Evolutionary conservation across 129 eudicot species (phyloP), one percentile per base, ranked within the genome.

Genomic region (Arctium lappa): DNA sequence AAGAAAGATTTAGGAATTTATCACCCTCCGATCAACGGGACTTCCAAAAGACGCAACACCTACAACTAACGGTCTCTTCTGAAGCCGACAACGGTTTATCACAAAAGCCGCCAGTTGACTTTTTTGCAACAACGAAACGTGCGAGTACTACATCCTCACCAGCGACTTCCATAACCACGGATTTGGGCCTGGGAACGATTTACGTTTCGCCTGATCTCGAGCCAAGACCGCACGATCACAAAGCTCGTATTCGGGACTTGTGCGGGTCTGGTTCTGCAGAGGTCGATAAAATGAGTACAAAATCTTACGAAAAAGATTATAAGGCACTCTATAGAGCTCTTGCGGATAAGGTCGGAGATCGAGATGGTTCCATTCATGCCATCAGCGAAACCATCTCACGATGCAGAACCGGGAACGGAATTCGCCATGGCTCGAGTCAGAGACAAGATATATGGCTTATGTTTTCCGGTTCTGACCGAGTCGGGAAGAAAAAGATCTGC

Each of bases 131-230:
- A 70, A 29, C 42, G 48, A 74, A 63, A 62, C 70, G 53, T 48
- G 39, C 48, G 44, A 32, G 79, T 27, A 79, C 85, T 16, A 71
- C 88, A 69, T 72, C 87, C 31, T 71, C 89, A 44, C 80, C 92
- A 37, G 31, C 79, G 32, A 75, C 78, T 78, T 88, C 93, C 69
- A 95, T 93, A 53, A 86, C 94, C 53, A 95, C 99, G 31, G 92
- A 95, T 81, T 83, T 95, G 85, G 93, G 97, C 82, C 86, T 93
- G n/a, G 94, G 98, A 82, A 87, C 94, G 5, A 62, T 90, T 36
- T 85, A 76, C 78, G 89, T 85, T 18, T 66, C 86, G 56, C 50
- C 80, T n/a, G 81, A 44, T 53, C 80, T 66, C 48, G 82, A 84
- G 30, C 86, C 34, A 13, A 85, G 71, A 50, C 78, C 65, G 13